Percentiles rank a stretch among this genome's conserved stretches.
Conservation (phyloP, 371 early-diverging fungal species). For the Coemansia sp. region DNA sequence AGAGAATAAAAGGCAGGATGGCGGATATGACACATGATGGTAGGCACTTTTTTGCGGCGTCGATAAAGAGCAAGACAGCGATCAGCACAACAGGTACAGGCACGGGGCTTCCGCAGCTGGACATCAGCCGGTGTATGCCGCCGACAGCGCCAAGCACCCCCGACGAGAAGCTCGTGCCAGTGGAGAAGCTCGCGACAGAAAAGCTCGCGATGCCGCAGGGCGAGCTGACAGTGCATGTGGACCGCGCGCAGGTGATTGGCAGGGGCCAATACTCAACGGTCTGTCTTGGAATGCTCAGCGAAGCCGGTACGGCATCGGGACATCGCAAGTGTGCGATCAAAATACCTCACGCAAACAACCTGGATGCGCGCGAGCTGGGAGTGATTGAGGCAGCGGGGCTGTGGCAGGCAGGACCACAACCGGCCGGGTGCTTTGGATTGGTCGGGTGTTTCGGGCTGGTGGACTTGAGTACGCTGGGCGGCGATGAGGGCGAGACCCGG, state of each 20-base stretch:
- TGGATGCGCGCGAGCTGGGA: conserved; percentile 51
- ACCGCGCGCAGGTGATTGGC: conserved; percentile 37
- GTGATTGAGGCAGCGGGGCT: conserved; percentile 51
- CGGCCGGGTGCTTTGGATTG: conserved; percentile 9
- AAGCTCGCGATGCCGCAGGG: not conserved
- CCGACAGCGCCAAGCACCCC: conserved; percentile 5
- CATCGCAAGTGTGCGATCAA: conserved; percentile 40
- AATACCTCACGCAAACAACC: conserved; percentile 42
- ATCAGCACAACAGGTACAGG: not conserved
- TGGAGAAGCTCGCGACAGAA: not conserved
- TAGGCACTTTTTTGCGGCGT: conserved; percentile 14
- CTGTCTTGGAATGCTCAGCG: conserved; percentile 27
- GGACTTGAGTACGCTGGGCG: conserved; percentile 13
- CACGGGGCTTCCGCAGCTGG: conserved; percentile 23
- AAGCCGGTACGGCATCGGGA: not conserved
- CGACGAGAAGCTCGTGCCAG: not conserved
- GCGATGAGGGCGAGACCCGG: conserved; percentile 5
- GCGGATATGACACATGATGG: conserved; percentile 21
- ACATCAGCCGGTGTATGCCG: conserved; percentile 32
- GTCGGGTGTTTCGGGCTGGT: conserved; percentile 42
- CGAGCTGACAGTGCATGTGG: conserved; percentile 15
- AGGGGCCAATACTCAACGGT: conserved; percentile 47
- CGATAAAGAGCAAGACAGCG: conserved; percentile 6
- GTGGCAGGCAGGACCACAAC: conserved; percentile 26
- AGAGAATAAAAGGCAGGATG: no score